phyloP scores from a whole-genome alignment of 1,139 yeast genomes.

The Yamadazyma taylorii region DNA sequence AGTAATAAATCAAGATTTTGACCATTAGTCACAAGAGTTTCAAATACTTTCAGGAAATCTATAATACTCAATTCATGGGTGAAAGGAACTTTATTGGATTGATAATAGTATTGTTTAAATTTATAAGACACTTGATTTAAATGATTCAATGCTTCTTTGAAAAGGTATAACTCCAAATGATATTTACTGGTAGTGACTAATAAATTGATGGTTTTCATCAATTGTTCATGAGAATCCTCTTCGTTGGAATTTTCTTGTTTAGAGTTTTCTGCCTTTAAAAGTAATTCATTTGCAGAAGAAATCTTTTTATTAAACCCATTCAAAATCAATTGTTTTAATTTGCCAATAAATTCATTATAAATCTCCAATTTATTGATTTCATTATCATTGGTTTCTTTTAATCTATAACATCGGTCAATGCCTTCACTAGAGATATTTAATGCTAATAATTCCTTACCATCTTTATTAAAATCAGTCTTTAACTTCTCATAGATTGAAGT shows the following conservation, averaged over 20 bases:
- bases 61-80: constrained; percentile 8
- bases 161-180: constrained; percentile 49
- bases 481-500: constrained; percentile 66
- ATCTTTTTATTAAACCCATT: constrained; percentile 57
- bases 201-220: constrained; percentile 11
- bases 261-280: neutral
- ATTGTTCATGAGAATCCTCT: constrained; percentile 5
- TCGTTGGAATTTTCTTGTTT: constrained; percentile 8
- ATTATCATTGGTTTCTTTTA: constrained; percentile 32
- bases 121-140: constrained; percentile 40
- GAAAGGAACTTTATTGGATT: constrained; percentile 20
- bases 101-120: constrained; percentile 22
- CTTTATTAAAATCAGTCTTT: constrained; percentile 53
- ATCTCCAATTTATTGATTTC: constrained; percentile 43
- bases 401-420: constrained; percentile 15
- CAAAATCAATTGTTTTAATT: constrained; percentile 54
- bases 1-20: constrained; percentile 14
- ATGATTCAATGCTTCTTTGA: constrained; percentile 56
- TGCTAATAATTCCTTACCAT: constrained; percentile 36
- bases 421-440: constrained; percentile 6
- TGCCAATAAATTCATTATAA: constrained; percentile 48
- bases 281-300: constrained; percentile 20
- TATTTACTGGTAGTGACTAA: constrained; percentile 29
- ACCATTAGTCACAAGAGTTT: constrained; percentile 8
- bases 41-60: constrained; percentile 18